Base-by-base conservation (phyloP, 2,329 filamentous ascomycete genomes). In the Lachnellula subtilissima region DNA sequence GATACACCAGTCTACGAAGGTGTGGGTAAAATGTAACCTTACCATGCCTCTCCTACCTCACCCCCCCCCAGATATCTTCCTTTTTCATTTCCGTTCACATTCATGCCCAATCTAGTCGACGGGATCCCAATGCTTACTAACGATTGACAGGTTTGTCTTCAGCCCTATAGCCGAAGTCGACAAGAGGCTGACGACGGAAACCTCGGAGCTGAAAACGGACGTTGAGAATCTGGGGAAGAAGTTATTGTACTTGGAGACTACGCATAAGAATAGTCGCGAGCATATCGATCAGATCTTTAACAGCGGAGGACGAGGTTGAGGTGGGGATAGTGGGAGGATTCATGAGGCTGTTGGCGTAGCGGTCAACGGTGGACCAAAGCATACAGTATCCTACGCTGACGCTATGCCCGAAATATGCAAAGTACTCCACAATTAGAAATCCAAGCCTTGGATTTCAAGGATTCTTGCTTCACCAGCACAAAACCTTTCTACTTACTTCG, bases 191-290 rank as follows among this genome's bases (percentile, higher is more conserved):
- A 80, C 85, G 39, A 76, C 78, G 46, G 91, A 97, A 74, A 86
- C 85, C 55, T 83, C 87, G 67, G 84, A 87, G 52, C 75, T 93
- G 60, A 87, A 91, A 66, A 79, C 81, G 28, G 93, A 97, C 65
- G 84, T 96, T 59, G 80, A 88, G 42, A 87, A 87, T 61, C 75
- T 97, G 61, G 86, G 89, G 64, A 96, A 97, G 81, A 91, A 90
- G 72, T 78, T 97, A 66, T 84, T 93, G 65, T 97, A 97, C 70
- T 79, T 97, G 46, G 93, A 97, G 76, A 96, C 91, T 56, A 97
- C 94, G 50, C 88, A 91, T 71, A 91, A 95, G 77, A 99, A 97
- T 69, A 96, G 91, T 73, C 86, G 88, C 65, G 86, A 92, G 64
- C 91, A 96, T 69, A 87, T 97, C 64, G 88, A 96, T 71, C 88